Evolutionary conservation across 306 rosid genomes (phyloP).

Genomic region (Vigna angularis): DNA sequence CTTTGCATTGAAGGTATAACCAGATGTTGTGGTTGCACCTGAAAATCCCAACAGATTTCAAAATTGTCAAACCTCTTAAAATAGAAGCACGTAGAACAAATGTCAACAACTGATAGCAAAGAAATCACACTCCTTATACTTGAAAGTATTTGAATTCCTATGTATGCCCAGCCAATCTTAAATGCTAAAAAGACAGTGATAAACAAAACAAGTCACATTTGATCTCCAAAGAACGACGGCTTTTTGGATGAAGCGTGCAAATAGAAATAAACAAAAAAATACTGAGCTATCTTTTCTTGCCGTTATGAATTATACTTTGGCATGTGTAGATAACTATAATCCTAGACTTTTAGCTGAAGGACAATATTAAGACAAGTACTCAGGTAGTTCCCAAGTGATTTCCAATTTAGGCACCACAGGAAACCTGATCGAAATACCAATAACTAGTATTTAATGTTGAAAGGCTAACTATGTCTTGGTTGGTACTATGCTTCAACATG

Average conservation of each 20-base stretch:
- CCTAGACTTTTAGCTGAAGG: slow-evolving; percentile 4
- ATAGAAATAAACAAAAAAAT: not conserved
- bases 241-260: not conserved
- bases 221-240: slow-evolving; percentile 23
- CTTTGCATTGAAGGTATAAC: slow-evolving; percentile 48
- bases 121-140: slow-evolving; percentile 21
- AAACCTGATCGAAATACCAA: not conserved
- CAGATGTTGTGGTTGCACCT: slow-evolving; percentile 51
- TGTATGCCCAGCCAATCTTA: not conserved
- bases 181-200: not conserved
- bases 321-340: slow-evolving; percentile 1
- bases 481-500: not conserved
- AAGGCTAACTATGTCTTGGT: slow-evolving; percentile 6
- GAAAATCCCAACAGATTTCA: slow-evolving; percentile 32
- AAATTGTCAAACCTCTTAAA: not conserved
- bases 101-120: slow-evolving; percentile 26
- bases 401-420: not conserved
- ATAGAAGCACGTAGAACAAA: slow-evolving; percentile 4
- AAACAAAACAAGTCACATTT: slow-evolving; percentile 5
- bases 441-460: not conserved
- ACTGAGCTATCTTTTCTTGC: not conserved
- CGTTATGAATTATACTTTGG: not conserved
- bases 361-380: not conserved
- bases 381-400: not conserved
- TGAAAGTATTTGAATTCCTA: slow-evolving; percentile 25